A percentile compares a stretch with the other conserved stretches of the same genome.
These are phyloP conservation scores for Talaromyces verruculosus DNA, from an alignment of 2,329 filamentous ascomycete genomes.

Conservation along the genomic window DNA sequence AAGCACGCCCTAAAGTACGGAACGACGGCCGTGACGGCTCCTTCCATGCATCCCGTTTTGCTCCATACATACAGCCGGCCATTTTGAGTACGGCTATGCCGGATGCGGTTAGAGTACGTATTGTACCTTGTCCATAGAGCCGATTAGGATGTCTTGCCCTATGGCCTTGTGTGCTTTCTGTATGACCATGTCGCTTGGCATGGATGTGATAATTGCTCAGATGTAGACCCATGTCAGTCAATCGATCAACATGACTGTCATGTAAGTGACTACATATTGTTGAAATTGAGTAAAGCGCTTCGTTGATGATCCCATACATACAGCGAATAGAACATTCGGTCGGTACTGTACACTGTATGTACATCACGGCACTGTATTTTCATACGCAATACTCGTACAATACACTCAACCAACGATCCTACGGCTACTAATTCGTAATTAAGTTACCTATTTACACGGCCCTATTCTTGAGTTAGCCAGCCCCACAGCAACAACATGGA, in stretches of 20 bases:
- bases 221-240: not conserved
- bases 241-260: not conserved
- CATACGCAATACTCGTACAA: not conserved
- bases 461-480: constrained; percentile 4
- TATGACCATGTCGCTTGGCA: constrained; percentile 3
- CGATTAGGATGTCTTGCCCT: not conserved
- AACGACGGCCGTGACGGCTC: constrained; percentile 8
- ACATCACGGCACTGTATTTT: not conserved
- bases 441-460: constrained; percentile 2
- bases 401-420: not conserved
- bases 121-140: not conserved
- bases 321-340: not conserved
- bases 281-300: not conserved
- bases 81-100: not conserved
- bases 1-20: constrained; percentile 16
- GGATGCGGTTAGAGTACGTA: not conserved
- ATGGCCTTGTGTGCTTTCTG: constrained; percentile 3
- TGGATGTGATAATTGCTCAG: not conserved
- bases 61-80: not conserved
- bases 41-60: constrained; percentile 6
- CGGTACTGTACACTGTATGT: not conserved
- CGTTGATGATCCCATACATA: not conserved
- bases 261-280: not conserved
- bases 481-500: constrained; percentile 7
- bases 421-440: not conserved